Evolutionary conservation across 2,329 filamentous ascomycete species (phyloP).

Genomic region (Fusarium miscanthi): DNA sequence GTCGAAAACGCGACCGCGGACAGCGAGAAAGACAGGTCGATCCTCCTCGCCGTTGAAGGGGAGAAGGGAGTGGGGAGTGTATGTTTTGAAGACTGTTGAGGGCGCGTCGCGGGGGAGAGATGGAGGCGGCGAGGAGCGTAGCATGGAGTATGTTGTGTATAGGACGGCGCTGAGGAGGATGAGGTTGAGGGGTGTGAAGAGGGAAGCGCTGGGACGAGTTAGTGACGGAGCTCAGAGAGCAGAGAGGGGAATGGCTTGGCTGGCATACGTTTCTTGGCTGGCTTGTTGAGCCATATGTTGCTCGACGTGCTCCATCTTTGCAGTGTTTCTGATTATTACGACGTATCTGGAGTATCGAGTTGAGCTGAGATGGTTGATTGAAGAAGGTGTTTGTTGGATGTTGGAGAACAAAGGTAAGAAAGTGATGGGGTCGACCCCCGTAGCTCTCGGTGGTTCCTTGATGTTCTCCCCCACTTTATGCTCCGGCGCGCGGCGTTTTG

Average conservation of each 20-base stretch:
- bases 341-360: not conserved
- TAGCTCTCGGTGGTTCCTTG: constrained; percentile 32
- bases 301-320: constrained; percentile 68
- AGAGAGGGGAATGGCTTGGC: not conserved
- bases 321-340: not conserved
- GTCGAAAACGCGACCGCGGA: constrained; percentile 91
- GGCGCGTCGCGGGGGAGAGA: constrained; percentile 64
- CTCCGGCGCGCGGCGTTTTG: constrained; percentile 24
- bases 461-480: constrained; percentile 30
- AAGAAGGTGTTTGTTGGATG: constrained; percentile 2
- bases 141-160: constrained; percentile 68
- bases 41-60: constrained; percentile 83
- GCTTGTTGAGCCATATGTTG: constrained; percentile 66
- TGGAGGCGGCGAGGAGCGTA: constrained; percentile 61
- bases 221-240: not conserved
- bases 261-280: constrained; percentile 55
- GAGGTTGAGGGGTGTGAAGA: constrained; percentile 72
- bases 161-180: constrained; percentile 66
- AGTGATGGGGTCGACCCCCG: constrained; percentile 1
- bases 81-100: constrained; percentile 72
- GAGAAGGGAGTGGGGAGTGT: constrained; percentile 83
- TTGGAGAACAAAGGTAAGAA: constrained; percentile 1
- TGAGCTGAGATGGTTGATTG: not conserved
- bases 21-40: constrained; percentile 87
- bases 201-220: constrained; percentile 49